phyloP scores from a whole-genome alignment of 441 rosid species.

The Raphanus hybrid region DNA sequence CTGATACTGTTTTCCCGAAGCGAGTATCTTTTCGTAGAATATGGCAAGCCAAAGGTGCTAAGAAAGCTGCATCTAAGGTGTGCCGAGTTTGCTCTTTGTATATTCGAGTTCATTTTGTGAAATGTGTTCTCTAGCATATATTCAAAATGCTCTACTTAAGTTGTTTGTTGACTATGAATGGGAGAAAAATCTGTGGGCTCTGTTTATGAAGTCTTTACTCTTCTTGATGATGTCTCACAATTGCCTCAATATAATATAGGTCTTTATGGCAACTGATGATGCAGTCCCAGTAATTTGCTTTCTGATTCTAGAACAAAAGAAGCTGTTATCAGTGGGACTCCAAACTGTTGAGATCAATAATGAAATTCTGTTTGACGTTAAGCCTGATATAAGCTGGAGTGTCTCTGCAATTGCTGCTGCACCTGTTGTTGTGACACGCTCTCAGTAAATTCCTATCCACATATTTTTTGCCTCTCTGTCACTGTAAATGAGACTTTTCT shows the following conservation, averaged over 20 bases:
- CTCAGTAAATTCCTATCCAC: constrained; percentile 59
- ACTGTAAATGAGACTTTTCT: constrained; percentile 23
- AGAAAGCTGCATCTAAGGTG: constrained; percentile 90
- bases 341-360: constrained; percentile 81
- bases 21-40: constrained; percentile 80
- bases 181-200: constrained; percentile 8
- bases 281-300: constrained; percentile 82
- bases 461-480: constrained; percentile 11
- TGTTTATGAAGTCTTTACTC: constrained; percentile 12
- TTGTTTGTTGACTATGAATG: constrained; percentile 22
- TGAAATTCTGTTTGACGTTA: constrained; percentile 76
- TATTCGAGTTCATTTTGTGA: constrained; percentile 3
- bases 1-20: constrained; percentile 59
- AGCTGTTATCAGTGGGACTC: constrained; percentile 87
- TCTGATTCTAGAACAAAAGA: constrained; percentile 92
- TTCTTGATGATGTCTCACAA: constrained; percentile 25
- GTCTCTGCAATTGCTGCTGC: constrained; percentile 90
- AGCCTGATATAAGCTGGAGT: constrained; percentile 96
- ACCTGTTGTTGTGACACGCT: constrained; percentile 84
- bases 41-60: constrained; percentile 97
- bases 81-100: constrained; percentile 16
- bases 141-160: not conserved
- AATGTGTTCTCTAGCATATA: constrained; percentile 2
- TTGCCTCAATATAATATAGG: constrained; percentile 51
- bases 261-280: constrained; percentile 91